Conservation (phyloP, 2,329 filamentous ascomycete genomes). For the Eutypella sp. region DNA sequence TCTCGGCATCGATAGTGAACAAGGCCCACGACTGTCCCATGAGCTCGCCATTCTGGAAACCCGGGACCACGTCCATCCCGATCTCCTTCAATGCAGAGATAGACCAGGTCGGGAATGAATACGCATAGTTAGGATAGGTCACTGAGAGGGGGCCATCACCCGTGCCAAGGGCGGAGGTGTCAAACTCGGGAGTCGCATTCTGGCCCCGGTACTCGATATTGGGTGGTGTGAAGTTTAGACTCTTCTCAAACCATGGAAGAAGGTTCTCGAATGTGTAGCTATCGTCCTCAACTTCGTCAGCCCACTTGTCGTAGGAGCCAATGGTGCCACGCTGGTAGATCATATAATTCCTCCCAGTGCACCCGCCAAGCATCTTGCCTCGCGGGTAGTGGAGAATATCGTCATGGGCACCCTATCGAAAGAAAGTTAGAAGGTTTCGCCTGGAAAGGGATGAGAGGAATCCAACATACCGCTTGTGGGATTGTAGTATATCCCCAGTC, state of each 20-base stretch:
- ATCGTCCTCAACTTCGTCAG: slow-evolving; percentile 10
- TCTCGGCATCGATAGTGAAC: slow-evolving; percentile 24
- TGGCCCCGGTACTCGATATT: slow-evolving; percentile 6
- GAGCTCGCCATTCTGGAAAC: slow-evolving; percentile 36
- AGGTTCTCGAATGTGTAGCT: slow-evolving; percentile 12
- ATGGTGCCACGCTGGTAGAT: slow-evolving; percentile 10
- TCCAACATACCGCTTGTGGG: slow-evolving; percentile 15
- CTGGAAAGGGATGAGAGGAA: no score
- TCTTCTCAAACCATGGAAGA: slow-evolving; percentile 11
- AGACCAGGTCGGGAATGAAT: slow-evolving; percentile 32
- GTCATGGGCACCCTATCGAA: slow-evolving; percentile 7
- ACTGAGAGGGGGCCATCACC: slow-evolving; percentile 32
- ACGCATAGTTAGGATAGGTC: slow-evolving; percentile 32
- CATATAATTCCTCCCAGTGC: slow-evolving; percentile 19
- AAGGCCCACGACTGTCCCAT: slow-evolving; percentile 30
- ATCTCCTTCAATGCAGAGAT: slow-evolving; percentile 29
- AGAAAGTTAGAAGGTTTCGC: slow-evolving; percentile 4
- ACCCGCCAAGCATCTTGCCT: slow-evolving; percentile 21
- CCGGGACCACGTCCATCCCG: slow-evolving; percentile 26
- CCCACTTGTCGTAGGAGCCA: slow-evolving; percentile 9
- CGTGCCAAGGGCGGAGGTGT: slow-evolving; percentile 20
- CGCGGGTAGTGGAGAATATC: slow-evolving; percentile 14
- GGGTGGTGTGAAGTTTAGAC: slow-evolving; percentile 11
- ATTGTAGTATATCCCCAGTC: slow-evolving; percentile 22
- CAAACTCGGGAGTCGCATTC: slow-evolving; percentile 18